Evolutionary conservation across 2,329 filamentous ascomycete genomes (phyloP), one percentile per base, ranked within the genome.

Genomic region (Didymella glomerata): DNA sequence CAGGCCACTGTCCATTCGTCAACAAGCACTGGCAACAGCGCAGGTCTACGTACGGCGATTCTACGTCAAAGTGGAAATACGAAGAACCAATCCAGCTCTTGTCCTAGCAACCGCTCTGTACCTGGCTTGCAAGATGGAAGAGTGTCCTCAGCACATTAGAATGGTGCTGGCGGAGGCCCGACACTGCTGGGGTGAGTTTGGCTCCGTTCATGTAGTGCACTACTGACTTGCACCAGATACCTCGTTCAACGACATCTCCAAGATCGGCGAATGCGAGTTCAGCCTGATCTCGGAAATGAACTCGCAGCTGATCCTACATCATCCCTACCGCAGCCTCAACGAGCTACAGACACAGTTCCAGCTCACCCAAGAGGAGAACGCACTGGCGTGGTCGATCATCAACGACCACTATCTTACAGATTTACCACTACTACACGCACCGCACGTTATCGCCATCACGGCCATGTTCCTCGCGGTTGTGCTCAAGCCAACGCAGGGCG

Each of bases 61-160:
- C 82, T 98, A 97, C 78, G 88, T 88, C 45, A 92, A 90, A 68
- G 90, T 97, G 68, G 93, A 97, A 72, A 93, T 98, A 65, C 90
- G 94, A 57, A 88, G 90, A 63, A 97, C 93, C 47, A 99, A 98
- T 70, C 93, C 94, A 4, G 97, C 96, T 74, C 87, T 98, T 34
- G 88, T 98, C 58, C 85, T 97, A 65, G 90, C 93, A n/a, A 98
- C 95, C 1, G 91, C 94, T 5, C 85, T 98, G 61, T 99, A 99
- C 76, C 83, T 99, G 34, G 93, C 95, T 20, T 97, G 93, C 81
- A 99, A 99, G 80, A 97, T 96, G 87, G 95, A 99, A 77, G 95
- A 99, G 77, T 93, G 89, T 49, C 95, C 95, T 2, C 94, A 98
- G 76, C 95, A 99, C 76, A 98, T 99, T 70, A 87, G 95, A 28